Conservation (phyloP, 2,329 filamentous ascomycete species). For the Pseudogymnoascus sp. region DNA sequence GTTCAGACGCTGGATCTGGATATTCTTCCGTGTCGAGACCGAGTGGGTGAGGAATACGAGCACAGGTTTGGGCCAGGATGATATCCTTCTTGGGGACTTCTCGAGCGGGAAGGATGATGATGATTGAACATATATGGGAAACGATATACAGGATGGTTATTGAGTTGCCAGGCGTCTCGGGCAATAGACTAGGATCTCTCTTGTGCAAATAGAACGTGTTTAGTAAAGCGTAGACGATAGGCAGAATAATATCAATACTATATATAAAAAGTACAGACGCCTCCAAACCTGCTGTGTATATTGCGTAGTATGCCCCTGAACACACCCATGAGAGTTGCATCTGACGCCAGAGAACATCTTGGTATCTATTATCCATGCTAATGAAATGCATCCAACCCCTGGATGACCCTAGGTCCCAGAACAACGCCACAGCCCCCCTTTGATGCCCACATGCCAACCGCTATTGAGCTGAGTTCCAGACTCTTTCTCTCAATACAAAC, state of each 20-base stretch:
- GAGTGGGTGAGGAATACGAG: slow-evolving; percentile 65
- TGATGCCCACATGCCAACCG: background rate
- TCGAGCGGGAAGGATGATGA: slow-evolving; percentile 57
- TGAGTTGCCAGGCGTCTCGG: background rate
- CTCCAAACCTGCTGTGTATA: background rate
- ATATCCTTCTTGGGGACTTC: slow-evolving; percentile 68
- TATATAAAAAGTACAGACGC: slow-evolving; percentile 4
- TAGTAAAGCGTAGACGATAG: background rate
- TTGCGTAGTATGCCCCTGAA: background rate
- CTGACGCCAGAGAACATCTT: background rate
- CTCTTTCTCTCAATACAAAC: background rate
- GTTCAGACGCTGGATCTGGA: slow-evolving; percentile 86
- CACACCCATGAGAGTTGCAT: background rate
- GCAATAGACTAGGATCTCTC: background rate
- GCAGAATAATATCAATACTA: slow-evolving; percentile 8
- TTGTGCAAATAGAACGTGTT: background rate
- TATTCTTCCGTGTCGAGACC: slow-evolving; percentile 89
- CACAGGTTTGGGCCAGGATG: slow-evolving; percentile 48
- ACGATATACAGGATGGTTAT: background rate
- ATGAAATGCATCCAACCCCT: background rate
- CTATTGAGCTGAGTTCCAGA: background rate
- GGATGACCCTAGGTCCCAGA: background rate
- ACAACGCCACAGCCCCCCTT: background rate
- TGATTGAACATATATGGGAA: slow-evolving; percentile 20
- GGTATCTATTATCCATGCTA: slow-evolving; percentile 4